These are phyloP conservation scores for Lindgomyces ingoldianus DNA, from an alignment of 495 filamentous ascomycete species.

Conservation along the genomic window DNA sequence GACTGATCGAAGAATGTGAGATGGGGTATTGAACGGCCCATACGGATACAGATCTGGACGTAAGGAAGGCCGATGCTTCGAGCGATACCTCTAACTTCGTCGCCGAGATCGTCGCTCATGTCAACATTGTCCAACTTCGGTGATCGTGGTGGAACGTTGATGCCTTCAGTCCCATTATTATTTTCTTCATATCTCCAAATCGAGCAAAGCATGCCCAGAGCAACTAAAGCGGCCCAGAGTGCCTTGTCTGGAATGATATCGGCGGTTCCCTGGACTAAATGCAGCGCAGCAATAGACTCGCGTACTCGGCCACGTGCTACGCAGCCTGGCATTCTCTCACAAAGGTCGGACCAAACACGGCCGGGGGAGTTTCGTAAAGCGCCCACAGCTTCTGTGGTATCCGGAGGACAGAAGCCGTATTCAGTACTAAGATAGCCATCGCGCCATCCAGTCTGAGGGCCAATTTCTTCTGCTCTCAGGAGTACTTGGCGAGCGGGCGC, in stretches of 20 bases:
- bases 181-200: conserved; percentile 56
- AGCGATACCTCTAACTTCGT: conserved; percentile 53
- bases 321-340: conserved; percentile 55
- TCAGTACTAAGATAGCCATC: conserved; percentile 55
- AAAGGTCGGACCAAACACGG: conserved; percentile 56
- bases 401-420: conserved; percentile 55
- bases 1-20: conserved; percentile 54
- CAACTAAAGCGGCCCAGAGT: conserved; percentile 54
- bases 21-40: conserved; percentile 53
- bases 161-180: conserved; percentile 54
- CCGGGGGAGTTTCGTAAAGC: conserved; percentile 53
- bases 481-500: conserved; percentile 56
- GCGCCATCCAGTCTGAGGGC: conserved; percentile 53
- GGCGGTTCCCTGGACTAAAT: conserved; percentile 50
- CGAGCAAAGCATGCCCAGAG: conserved; percentile 52
- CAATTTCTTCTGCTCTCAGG: conserved; percentile 54
- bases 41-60: conserved; percentile 50
- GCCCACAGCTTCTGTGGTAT: conserved; percentile 52
- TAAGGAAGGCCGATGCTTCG: conserved; percentile 52
- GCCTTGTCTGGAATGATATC: conserved; percentile 54
- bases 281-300: conserved; percentile 51
- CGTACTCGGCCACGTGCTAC: conserved; percentile 52
- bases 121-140: conserved; percentile 39
- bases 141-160: conserved; percentile 41
- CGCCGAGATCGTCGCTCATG: conserved; percentile 51